A percentile compares a stretch with the other conserved stretches of the same genome.
Conservation (phyloP, 1,284 basidiomycete genomes). For the Spongispora temasekensis region DNA sequence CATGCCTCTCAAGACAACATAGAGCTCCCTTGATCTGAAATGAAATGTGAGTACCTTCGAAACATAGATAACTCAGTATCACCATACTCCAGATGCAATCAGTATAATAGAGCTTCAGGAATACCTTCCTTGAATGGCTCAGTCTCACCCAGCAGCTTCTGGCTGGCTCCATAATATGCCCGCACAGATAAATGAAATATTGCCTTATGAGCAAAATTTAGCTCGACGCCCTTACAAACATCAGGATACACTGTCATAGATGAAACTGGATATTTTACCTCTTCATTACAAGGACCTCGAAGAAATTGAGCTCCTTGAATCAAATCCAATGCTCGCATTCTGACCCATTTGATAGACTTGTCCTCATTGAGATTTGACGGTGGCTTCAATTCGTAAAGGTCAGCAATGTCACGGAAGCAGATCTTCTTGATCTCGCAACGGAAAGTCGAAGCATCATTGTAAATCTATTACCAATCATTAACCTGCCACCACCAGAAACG, state of each 20-base stretch:
- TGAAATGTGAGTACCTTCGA: neutral
- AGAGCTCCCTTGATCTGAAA: conserved; percentile 1
- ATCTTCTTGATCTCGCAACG: neutral
- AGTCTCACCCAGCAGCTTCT: neutral
- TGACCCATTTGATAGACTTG: neutral
- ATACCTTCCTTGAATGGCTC: neutral
- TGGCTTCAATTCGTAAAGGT: neutral
- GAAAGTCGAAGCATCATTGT: neutral
- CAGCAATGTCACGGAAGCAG: neutral
- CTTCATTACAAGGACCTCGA: neutral
- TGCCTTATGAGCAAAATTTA: neutral
- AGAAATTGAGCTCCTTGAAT: neutral
- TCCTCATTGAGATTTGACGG: neutral
- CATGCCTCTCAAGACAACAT: neutral
- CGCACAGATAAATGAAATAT: neutral
- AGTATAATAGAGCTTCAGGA: neutral
- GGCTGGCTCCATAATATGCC: neutral
- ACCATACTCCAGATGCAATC: neutral
- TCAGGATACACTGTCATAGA: neutral
- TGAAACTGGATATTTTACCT: neutral
- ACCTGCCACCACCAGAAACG: neutral
- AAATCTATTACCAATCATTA: neutral
- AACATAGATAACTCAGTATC: neutral
- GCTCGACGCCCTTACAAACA: neutral
- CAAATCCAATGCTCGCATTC: neutral